Conservation (phyloP, 495 filamentous ascomycete species). For the Saxophila tyrrhenica region DNA sequence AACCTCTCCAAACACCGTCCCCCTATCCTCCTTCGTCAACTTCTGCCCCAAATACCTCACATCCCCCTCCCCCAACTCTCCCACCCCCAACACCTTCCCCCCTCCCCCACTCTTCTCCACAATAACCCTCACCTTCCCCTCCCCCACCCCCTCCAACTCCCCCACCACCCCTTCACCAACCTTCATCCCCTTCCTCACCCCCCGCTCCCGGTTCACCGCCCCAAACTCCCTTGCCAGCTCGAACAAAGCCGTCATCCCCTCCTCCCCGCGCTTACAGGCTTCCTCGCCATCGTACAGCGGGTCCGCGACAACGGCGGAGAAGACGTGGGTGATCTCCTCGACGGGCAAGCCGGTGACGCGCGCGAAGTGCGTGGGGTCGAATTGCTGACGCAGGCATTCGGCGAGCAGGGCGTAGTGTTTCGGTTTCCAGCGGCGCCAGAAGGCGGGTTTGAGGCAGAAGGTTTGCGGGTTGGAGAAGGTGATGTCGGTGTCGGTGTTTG, state of each 20-base stretch:
- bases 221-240: background rate
- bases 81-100: background rate
- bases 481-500: background rate
- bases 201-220: background rate
- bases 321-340: conserved; percentile 5
- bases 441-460: conserved; percentile 7
- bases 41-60: background rate
- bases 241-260: conserved; percentile 5
- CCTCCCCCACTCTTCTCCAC: background rate
- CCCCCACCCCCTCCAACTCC: background rate
- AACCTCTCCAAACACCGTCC: background rate
- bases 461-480: conserved; percentile 1
- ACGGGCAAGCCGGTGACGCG: background rate
- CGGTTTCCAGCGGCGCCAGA: conserved; percentile 2
- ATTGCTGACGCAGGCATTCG: background rate
- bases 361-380: conserved; percentile 2
- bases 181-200: too few species aligned
- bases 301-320: background rate
- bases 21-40: background rate
- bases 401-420: conserved; percentile 1
- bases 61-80: conserved; percentile 1
- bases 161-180: background rate
- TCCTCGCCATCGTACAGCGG: conserved; percentile 1
- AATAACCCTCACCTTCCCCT: background rate
- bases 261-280: conserved; percentile 2